Evolutionary conservation across 1,284 basidiomycete species (phyloP).

Genomic region (Austroboletus novae-zelandiae): DNA sequence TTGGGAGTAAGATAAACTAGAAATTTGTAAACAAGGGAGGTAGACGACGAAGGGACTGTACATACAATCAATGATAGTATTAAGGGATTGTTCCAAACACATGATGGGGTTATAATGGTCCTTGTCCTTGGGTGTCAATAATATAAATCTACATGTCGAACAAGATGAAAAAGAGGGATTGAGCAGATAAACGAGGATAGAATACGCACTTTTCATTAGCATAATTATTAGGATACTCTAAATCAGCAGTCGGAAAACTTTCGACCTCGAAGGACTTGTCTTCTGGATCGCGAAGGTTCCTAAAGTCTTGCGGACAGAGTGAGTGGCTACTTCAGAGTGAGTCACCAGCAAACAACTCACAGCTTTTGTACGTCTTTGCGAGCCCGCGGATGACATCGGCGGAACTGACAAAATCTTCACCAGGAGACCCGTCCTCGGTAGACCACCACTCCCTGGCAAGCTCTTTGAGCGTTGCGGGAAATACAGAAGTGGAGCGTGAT

Average conservation of each 20-base stretch:
- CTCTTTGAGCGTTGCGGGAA: conserved; percentile 12
- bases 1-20: conserved; percentile 67
- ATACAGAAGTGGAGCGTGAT: conserved; percentile 35
- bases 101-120: conserved; percentile 79
- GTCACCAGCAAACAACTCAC: conserved; percentile 40
- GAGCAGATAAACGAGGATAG: neutral
- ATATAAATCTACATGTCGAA: conserved; percentile 50
- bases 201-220: conserved; percentile 53
- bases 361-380: conserved; percentile 62
- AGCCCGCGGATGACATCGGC: conserved; percentile 57
- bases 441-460: conserved; percentile 45
- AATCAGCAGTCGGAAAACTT: conserved; percentile 54
- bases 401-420: conserved; percentile 53
- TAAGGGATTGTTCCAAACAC: conserved; percentile 64
- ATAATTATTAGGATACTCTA: conserved; percentile 70
- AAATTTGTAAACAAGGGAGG: conserved; percentile 15
- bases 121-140: conserved; percentile 72
- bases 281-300: conserved; percentile 53
- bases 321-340: neutral
- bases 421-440: conserved; percentile 50
- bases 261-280: conserved; percentile 62
- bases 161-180: neutral
- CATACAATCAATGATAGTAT: conserved; percentile 67
- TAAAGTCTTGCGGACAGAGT: conserved; percentile 50
- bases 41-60: neutral